Conservation (phyloP, 2,329 filamentous ascomycete genomes). For the Fusarium aywerte region DNA sequence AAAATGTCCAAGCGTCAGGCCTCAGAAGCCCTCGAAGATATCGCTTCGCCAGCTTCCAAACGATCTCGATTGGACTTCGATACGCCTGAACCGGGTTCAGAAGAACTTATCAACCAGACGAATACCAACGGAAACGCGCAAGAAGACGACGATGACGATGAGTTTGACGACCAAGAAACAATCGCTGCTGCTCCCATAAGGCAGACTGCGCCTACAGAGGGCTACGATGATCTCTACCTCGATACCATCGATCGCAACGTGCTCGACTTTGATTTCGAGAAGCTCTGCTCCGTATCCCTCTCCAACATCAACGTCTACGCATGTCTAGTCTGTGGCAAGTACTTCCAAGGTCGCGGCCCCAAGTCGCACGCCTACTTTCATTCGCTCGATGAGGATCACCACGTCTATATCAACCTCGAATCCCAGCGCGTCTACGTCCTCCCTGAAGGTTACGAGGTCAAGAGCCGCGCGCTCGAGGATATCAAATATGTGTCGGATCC, state of each 20-base stretch:
- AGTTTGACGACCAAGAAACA: constrained; percentile 56
- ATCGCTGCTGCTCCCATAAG: constrained; percentile 49
- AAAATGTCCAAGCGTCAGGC: constrained; percentile 67
- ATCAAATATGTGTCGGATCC: constrained; percentile 99
- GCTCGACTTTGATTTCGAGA: constrained; percentile 98
- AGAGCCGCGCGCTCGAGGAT: constrained; percentile 92
- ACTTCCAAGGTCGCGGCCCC: constrained; percentile 92
- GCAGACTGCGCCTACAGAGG: constrained; percentile 82
- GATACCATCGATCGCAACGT: constrained; percentile 95
- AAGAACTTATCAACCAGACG: constrained; percentile 44
- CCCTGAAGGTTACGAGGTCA: constrained; percentile 96
- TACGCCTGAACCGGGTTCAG: constrained; percentile 48
- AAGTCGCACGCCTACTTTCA: constrained; percentile 99
- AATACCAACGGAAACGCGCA: constrained; percentile 47
- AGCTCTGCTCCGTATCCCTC: constrained; percentile 93
- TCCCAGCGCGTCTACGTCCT: constrained; percentile 91
- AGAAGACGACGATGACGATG: constrained; percentile 52
- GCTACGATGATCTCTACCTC: constrained; percentile 95
- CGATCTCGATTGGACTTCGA: constrained; percentile 62
- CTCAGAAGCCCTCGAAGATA: constrained; percentile 68
- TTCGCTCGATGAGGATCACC: constrained; percentile 91
- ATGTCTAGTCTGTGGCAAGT: constrained; percentile 96
- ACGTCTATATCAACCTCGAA: constrained; percentile 98
- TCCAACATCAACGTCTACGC: constrained; percentile 99
- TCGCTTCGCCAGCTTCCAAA: constrained; percentile 69